phyloP scores from a whole-genome alignment of 108 stramenopile genomes.

The Fistulifera pelliculosa region DNA sequence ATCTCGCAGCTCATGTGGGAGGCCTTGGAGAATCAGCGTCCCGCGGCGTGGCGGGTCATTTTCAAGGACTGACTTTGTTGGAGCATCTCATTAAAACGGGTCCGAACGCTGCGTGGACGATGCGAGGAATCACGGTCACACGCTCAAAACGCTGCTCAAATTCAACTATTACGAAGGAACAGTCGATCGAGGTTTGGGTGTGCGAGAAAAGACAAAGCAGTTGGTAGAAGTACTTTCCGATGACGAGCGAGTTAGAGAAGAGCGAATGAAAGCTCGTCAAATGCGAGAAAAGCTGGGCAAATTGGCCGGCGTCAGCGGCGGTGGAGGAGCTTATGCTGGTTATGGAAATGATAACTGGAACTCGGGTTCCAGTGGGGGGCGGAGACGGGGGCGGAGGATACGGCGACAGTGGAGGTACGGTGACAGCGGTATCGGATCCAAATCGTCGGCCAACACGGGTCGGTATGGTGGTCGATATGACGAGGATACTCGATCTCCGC shows the following conservation, averaged over 20 bases:
- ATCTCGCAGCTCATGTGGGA: constrained; percentile 80
- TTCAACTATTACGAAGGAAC: constrained; percentile 97
- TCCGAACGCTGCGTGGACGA: constrained; percentile 93
- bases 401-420: constrained; percentile 47
- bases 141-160: constrained; percentile 62
- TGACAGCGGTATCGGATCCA: constrained; percentile 65
- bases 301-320: constrained; percentile 30
- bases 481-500: constrained; percentile 11
- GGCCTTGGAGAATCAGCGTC: constrained; percentile 74
- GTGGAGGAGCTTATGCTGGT: constrained; percentile 36
- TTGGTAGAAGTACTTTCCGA: constrained; percentile 80
- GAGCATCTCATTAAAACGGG: constrained; percentile 96
- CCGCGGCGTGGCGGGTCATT: constrained; percentile 81
- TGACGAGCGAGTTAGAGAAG: constrained; percentile 90
- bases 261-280: constrained; percentile 81
- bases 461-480: constrained; percentile 16
- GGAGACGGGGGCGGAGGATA: constrained; percentile 8
- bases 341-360: constrained; percentile 61
- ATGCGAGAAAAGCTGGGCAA: constrained; percentile 75
- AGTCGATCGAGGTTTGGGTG: constrained; percentile 79
- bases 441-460: constrained; percentile 7
- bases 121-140: constrained; percentile 81
- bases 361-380: constrained; percentile 22
- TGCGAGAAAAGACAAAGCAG: constrained; percentile 92
- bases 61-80: constrained; percentile 84